Percentiles rank a stretch among this genome's conserved stretches.
Evolutionary conservation across 2,329 filamentous ascomycete genomes (phyloP).

Genomic region (Torrubiellomyces zombiae): DNA sequence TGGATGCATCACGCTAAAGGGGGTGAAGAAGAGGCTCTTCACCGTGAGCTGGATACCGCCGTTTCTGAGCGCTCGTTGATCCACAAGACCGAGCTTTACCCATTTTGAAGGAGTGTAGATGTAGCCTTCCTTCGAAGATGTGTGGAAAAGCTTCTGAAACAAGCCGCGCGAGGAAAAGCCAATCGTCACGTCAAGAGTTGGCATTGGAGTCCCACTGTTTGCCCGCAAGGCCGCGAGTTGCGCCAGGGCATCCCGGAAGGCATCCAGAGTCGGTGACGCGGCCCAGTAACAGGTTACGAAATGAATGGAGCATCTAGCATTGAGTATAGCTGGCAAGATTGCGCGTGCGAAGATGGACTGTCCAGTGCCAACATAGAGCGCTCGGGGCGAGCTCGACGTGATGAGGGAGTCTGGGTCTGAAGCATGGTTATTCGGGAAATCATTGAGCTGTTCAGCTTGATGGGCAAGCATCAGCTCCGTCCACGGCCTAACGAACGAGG

Average conservation of each 20-base stretch:
- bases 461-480: conserved; percentile 14
- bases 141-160: conserved; percentile 60
- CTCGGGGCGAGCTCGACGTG: conserved; percentile 26
- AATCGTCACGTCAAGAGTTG: conserved; percentile 43
- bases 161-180: conserved; percentile 62
- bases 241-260: conserved; percentile 39
- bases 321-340: conserved; percentile 43
- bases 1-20: conserved; percentile 75
- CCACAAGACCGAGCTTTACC: conserved; percentile 48
- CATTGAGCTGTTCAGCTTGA: conserved; percentile 17
- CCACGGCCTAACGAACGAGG: conserved; percentile 22
- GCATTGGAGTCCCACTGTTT: conserved; percentile 8
- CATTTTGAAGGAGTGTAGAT: conserved; percentile 44
- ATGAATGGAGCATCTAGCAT: conserved; percentile 47
- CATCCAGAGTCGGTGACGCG: conserved; percentile 40
- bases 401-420: conserved; percentile 27
- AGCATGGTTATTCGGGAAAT: conserved; percentile 33
- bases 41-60: conserved; percentile 50
- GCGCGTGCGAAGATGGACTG: conserved; percentile 34
- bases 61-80: conserved; percentile 29
- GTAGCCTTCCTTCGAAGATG: conserved; percentile 43
- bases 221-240: conserved; percentile 34
- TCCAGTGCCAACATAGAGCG: conserved; percentile 41
- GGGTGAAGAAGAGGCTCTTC: conserved; percentile 64
- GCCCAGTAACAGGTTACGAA: conserved; percentile 78